phyloP scores from a whole-genome alignment of 768 basidiomycete species.

The Agaricus sinodeliciosus region DNA sequence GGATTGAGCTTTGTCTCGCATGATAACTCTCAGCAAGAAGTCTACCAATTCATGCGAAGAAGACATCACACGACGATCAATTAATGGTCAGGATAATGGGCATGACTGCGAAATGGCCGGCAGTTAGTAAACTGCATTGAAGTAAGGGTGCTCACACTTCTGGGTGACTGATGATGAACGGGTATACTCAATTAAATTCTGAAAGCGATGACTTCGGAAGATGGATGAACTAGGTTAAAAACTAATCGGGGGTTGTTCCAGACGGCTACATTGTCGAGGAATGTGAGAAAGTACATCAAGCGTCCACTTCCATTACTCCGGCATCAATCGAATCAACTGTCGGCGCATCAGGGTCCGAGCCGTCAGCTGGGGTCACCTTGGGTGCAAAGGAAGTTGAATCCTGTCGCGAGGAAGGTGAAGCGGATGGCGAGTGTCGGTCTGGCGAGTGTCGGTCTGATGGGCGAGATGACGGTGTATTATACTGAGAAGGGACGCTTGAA shows the following conservation, averaged over 20 bases:
- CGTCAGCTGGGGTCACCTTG: background rate
- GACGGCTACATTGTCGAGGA: background rate
- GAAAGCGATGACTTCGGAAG: background rate
- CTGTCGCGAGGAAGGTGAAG: background rate
- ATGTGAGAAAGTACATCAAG: background rate
- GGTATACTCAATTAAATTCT: background rate
- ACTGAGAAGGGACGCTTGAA: constrained; percentile 13
- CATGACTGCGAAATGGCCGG: background rate
- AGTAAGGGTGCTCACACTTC: too few relatives aligned
- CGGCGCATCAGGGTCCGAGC: constrained; percentile 6
- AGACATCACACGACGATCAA: background rate
- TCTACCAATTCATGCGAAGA: too few relatives aligned
- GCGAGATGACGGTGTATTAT: background rate
- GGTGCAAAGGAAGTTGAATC: background rate
- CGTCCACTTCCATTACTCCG: constrained; percentile 8
- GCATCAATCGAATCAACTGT: constrained; percentile 9
- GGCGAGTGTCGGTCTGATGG: background rate
- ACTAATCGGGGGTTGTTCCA: background rate
- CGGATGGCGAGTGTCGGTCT: background rate
- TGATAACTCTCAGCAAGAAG: too few relatives aligned
- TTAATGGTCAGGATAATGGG: background rate
- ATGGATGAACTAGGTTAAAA: background rate
- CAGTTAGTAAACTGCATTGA: too few relatives aligned
- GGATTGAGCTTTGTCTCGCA: too few relatives aligned
- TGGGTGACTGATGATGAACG: background rate